Percentiles rank a stretch among this genome's conserved stretches.
phyloP scores from a whole-genome alignment of 352 stramenopile genomes.

The Phytophthora foliorum region DNA sequence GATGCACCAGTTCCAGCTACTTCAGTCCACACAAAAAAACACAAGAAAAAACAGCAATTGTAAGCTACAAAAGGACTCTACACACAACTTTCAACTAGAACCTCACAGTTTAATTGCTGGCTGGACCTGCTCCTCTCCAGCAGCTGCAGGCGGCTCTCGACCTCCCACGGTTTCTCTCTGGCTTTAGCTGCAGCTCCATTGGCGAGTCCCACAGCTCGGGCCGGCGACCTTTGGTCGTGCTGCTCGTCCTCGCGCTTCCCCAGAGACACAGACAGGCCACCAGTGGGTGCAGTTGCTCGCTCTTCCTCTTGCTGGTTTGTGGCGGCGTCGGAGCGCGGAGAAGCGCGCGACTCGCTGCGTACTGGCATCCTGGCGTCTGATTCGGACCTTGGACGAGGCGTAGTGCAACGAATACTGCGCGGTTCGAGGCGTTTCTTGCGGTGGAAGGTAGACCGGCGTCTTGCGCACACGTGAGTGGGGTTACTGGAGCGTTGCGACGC shows the following conservation, averaged over 20 bases:
- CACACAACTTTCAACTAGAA: neutral
- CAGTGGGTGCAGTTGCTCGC: neutral
- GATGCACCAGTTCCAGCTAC: neutral
- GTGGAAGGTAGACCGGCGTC: neutral
- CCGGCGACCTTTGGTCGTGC: slow-evolving; percentile 3
- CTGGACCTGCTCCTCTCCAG: slow-evolving; percentile 27
- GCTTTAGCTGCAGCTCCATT: slow-evolving; percentile 2
- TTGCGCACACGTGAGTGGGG: neutral
- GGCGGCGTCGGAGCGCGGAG: neutral
- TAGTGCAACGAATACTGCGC: slow-evolving; percentile 12
- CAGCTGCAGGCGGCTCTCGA: slow-evolving; percentile 25
- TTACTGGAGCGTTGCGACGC: neutral
- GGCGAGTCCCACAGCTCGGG: neutral
- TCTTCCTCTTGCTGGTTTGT: slow-evolving; percentile 30
- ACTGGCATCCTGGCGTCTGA: slow-evolving; percentile 25
- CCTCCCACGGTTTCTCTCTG: slow-evolving; percentile 15
- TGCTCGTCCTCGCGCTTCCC: slow-evolving; percentile 20
- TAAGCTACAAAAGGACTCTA: slow-evolving; percentile 6
- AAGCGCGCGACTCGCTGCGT: slow-evolving; percentile 9
- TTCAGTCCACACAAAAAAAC: neutral
- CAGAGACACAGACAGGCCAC: neutral
- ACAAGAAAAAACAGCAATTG: slow-evolving; percentile 15
- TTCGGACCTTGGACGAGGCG: neutral
- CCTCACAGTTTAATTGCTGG: slow-evolving; percentile 34
- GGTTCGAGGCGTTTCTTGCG: neutral